Evolutionary conservation across 257 asterid genomes (phyloP).

Genomic region (Nicotiana attenuata): DNA sequence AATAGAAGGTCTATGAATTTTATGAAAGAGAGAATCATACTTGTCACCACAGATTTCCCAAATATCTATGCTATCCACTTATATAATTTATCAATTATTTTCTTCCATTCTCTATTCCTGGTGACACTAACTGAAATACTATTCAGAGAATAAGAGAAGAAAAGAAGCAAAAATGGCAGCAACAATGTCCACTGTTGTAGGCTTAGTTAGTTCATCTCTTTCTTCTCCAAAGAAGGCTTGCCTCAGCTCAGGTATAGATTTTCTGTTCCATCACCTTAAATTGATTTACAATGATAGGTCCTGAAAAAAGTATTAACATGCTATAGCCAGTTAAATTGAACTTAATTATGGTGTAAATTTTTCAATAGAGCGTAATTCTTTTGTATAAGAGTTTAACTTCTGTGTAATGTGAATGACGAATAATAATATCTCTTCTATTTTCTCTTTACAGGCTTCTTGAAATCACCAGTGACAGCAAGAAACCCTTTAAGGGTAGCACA

Average conservation of each 20-base stretch:
- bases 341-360: neutral
- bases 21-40: slow-evolving; percentile 22
- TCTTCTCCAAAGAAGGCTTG: slow-evolving; percentile 41
- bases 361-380: neutral
- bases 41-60: slow-evolving; percentile 38
- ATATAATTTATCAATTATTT: neutral
- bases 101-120: slow-evolving; percentile 9
- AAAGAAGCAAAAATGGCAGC: slow-evolving; percentile 41
- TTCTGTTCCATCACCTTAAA: neutral
- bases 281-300: neutral
- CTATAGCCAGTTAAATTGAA: neutral
- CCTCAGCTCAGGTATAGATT: slow-evolving; percentile 49
- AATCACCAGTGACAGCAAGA: slow-evolving; percentile 48
- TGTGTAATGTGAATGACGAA: neutral
- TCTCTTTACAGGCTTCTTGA: slow-evolving; percentile 41
- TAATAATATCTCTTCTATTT: neutral
- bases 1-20: slow-evolving; percentile 43
- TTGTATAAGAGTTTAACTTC: neutral
- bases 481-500: slow-evolving; percentile 61
- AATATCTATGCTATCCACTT: slow-evolving; percentile 14
- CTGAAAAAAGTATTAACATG: no score
- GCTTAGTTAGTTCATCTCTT: slow-evolving; percentile 54
- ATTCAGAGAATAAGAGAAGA: neutral
- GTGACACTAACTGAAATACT: neutral
- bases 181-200: slow-evolving; percentile 58